Percentiles rank a stretch among this genome's conserved stretches.
Evolutionary conservation across 306 rosid species (phyloP).

Genomic region (Cucurbita ficifolia): DNA sequence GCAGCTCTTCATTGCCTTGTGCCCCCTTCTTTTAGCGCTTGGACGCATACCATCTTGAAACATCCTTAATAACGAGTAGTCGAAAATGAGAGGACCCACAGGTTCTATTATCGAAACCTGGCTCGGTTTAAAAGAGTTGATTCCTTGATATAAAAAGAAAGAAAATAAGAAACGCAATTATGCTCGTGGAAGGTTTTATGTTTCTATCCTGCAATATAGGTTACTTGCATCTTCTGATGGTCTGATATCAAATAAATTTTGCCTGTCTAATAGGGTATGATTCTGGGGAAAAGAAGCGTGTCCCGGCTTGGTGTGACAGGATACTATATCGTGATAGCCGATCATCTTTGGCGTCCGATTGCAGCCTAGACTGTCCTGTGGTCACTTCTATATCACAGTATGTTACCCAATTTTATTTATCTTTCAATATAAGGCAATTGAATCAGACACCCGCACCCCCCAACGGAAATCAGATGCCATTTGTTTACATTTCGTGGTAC

Average conservation of each 20-base stretch:
- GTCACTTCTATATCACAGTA: conserved; percentile 58
- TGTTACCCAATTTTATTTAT: conserved; percentile 18
- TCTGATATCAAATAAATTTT: not conserved
- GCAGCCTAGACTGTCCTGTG: conserved; percentile 72
- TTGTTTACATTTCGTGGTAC: too few relatives aligned
- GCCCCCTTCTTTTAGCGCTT: not conserved
- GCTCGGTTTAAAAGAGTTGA: not conserved
- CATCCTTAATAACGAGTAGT: not conserved
- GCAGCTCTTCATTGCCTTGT: not conserved
- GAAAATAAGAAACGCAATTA: not conserved
- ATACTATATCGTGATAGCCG: conserved; percentile 84
- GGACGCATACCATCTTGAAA: not conserved
- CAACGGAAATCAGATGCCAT: not conserved
- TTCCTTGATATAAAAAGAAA: not conserved
- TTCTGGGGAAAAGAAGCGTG: conserved; percentile 97
- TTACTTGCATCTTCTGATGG: not conserved
- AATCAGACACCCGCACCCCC: not conserved
- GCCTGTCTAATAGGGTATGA: conserved; percentile 52
- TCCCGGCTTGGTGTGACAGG: conserved; percentile 99
- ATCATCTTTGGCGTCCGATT: conserved; percentile 38
- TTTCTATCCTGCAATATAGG: not conserved
- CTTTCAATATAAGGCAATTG: conserved; percentile 5
- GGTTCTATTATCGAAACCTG: not conserved
- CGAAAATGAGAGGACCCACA: not conserved
- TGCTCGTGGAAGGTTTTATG: not conserved